Conservation (phyloP, 495 filamentous ascomycete genomes). For the Barbatosphaeria neglecta region DNA sequence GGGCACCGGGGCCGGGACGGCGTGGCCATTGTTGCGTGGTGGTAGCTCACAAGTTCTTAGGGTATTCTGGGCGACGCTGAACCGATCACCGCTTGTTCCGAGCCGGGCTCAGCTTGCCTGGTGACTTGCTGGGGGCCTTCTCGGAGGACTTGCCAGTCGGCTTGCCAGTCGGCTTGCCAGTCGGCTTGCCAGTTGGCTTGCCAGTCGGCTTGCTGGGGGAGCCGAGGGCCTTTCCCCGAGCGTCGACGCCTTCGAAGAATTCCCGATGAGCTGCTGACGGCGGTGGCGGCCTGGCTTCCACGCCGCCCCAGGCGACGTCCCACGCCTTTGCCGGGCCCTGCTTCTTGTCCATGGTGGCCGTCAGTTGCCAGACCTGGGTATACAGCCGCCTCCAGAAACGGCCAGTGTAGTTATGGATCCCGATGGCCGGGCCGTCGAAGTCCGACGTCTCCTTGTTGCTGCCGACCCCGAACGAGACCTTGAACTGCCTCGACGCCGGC, state of each 20-base stretch:
- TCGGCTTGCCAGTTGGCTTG: no score
- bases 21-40: no score
- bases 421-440: conserved; percentile 15
- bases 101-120: not conserved
- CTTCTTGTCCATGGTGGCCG: conserved; percentile 16
- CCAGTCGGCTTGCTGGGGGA: no score
- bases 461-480: conserved; percentile 22
- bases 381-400: conserved; percentile 19
- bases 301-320: conserved; percentile 23
- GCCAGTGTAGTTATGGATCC: conserved; percentile 10
- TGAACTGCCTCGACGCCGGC: conserved; percentile 8
- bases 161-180: no score
- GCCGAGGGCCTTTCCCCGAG: not conserved
- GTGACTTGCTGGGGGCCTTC: no score
- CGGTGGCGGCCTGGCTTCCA: conserved; percentile 2
- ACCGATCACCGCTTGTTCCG: not conserved
- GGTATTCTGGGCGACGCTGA: no score
- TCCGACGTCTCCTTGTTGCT: conserved; percentile 23
- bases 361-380: conserved; percentile 18
- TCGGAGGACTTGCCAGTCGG: no score
- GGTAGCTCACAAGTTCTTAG: no score
- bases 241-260: conserved; percentile 18
- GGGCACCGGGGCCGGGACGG: no score
- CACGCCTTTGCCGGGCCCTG: conserved; percentile 6
- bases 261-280: conserved; percentile 7